Evolutionary conservation across 257 asterid species (phyloP), one percentile per base, ranked within the genome.

Genomic region (Ocimum tenuiflorum): DNA sequence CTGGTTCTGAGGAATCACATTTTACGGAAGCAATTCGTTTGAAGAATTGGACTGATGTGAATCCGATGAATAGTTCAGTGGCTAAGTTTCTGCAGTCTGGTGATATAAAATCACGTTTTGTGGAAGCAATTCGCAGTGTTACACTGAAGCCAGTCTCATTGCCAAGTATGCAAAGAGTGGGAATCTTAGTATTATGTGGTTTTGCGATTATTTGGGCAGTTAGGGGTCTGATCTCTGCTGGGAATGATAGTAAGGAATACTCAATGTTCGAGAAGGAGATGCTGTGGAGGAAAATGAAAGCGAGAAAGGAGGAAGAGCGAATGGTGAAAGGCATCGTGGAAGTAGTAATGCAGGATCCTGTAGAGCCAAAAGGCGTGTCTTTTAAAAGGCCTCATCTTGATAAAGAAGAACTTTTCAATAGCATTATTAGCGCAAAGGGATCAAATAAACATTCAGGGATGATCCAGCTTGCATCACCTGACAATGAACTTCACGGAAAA

Each of bases 251-350:
- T 46, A 73, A 58, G 75, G 84, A 83, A 60, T 75, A 60, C 62
- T 77, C 98, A 7, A 62, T 73, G 24, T 73, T 81, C 60, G 96
- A 91, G 87, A 86, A 85, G 79, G 94, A 85, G 72, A 88, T 88
- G 91, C 58, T 82, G 69, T 78, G 84, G 76, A 84, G 97, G 71
- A 89, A 92, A 80, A 41, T 78, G 11, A 83, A 79, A 76, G 88
- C 90, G 22, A 79, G 90, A 78, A 69, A 43, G 39, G 79, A 80
- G 76, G 82, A 72, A 72, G 86, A 80, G 74, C 78, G 68, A 74
- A 71, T 55, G 38, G 70, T 53, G 78, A 81, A 58, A 77, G 91
- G 88, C 62, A 70, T 54, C 42, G 88, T 88, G 63, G 95, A 94
- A 63, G 84, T 94, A 63, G 84, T 94, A 46, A 19, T 90, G 67